Conservation (phyloP, 192 early-diverging fungal species). For the Radiomyces spectabilis region DNA sequence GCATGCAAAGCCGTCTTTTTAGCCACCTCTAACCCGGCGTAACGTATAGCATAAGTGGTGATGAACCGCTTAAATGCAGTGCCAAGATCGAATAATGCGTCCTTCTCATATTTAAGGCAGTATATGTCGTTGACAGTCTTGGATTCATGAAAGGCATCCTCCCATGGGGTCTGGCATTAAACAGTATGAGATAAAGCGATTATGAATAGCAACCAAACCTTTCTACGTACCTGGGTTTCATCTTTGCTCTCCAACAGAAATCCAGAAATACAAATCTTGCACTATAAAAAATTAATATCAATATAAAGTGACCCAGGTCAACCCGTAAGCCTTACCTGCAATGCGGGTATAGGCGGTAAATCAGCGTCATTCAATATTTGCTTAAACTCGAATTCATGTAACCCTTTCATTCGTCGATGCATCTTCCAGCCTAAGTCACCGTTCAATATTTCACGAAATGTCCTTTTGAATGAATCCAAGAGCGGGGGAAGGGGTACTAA, state of each 20-base stretch:
- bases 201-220: too few relatives aligned
- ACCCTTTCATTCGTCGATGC: slow-evolving; percentile 27
- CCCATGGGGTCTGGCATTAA: slow-evolving; percentile 35
- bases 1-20: slow-evolving; percentile 43
- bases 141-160: slow-evolving; percentile 22
- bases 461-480: too few relatives aligned
- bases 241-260: slow-evolving; percentile 37
- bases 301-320: not conserved
- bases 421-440: slow-evolving; percentile 29
- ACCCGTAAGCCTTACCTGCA: slow-evolving; percentile 28
- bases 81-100: slow-evolving; percentile 34
- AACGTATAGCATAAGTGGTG: slow-evolving; percentile 36
- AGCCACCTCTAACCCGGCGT: slow-evolving; percentile 40
- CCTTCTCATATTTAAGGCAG: slow-evolving; percentile 42
- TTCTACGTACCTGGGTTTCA: slow-evolving; percentile 21
- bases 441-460: too few relatives aligned
- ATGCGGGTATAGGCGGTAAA: slow-evolving; percentile 44
- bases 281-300: slow-evolving; percentile 9
- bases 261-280: slow-evolving; percentile 50
- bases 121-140: slow-evolving; percentile 32
- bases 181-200: not conserved
- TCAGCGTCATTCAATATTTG: slow-evolving; percentile 39
- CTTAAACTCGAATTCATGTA: slow-evolving; percentile 42
- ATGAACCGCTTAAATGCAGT: slow-evolving; percentile 43
- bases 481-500: too few relatives aligned